Evolutionary conservation across 192 early-diverging fungal species (phyloP), one percentile per base, ranked within the genome.

Genomic region (Backusella psychrophila): DNA sequence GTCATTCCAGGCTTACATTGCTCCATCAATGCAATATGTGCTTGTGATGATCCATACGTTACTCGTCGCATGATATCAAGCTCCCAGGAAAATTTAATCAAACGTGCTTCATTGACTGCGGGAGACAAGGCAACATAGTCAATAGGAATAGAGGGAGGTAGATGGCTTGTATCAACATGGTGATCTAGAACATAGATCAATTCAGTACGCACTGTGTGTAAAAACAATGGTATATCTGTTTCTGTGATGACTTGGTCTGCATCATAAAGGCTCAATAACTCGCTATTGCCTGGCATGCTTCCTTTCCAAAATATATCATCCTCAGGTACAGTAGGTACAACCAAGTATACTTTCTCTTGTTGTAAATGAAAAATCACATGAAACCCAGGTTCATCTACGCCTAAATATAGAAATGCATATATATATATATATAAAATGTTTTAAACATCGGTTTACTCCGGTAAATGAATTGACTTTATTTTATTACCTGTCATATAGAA

Each of bases 281-380:
- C 87, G 1, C 78, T 81, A 0, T 84, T 79, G 66, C 90, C 87
- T 17, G 85, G 88, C 33, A 89, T 87, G 63, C 87, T 87, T 42
- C 95, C 94, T 77, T 91, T 89, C 96, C 96, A 98, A 52, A 96
- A 82, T 26, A 88, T 89, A 70, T 94, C 90, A 72, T 92, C 91
- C 35, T 88, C 85, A 34, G 83, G 83, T 17, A 92, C 85, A 72
- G 88, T 87, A 66, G 93, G 93, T 69, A 89, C 89, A 78, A 95
- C 87, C 52, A 98, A 79, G 59, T 88, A 89, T 44, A 91, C 84
- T 36, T 87, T 84, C 69, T 84, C 72, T 0, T 91, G 85, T 77
- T 87, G 80, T 31, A 96, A 81, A 81, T 98, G 92, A 75, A 93
- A 87, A 9, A 93, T 78, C 1, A 91, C 88, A 46, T 91, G 89